Conservation (phyloP, 768 basidiomycete genomes). For the Thelephora ganbajun region DNA sequence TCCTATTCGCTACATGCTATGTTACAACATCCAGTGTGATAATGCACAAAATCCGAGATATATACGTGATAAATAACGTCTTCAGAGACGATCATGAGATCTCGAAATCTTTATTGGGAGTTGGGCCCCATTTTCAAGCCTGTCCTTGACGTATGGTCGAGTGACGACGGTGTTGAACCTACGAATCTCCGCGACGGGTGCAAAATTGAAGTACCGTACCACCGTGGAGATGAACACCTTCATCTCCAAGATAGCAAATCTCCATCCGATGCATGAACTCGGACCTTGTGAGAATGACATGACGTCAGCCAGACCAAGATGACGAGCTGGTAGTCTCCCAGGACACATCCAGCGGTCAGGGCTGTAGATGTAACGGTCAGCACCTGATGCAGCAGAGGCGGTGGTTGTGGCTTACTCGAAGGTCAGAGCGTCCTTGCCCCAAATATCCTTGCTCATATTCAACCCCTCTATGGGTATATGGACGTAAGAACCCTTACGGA, state of each 20-base stretch:
- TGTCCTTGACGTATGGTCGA: slow-evolving; percentile 30
- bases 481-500: slow-evolving; percentile 36
- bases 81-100: not conserved
- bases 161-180: slow-evolving; percentile 50
- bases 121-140: slow-evolving; percentile 25
- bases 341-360: slow-evolving; percentile 37
- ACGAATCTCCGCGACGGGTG: slow-evolving; percentile 67
- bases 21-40: not conserved
- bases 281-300: slow-evolving; percentile 43
- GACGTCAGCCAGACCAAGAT: slow-evolving; percentile 34
- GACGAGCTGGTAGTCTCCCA: slow-evolving; percentile 22
- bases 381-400: not conserved
- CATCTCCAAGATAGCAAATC: slow-evolving; percentile 74
- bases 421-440: slow-evolving; percentile 51
- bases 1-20: too few relatives aligned
- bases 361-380: slow-evolving; percentile 15
- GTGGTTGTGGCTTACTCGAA: slow-evolving; percentile 21
- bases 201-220: slow-evolving; percentile 58
- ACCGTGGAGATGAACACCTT: slow-evolving; percentile 65
- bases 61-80: not conserved
- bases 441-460: slow-evolving; percentile 39
- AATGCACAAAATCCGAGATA: not conserved
- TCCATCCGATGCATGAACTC: slow-evolving; percentile 64
- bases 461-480: slow-evolving; percentile 46
- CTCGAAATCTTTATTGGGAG: slow-evolving; percentile 17